Percentiles rank a stretch among this genome's conserved stretches.
Evolutionary conservation across 768 basidiomycete species (phyloP).

Genomic region (Phylloporus sp.): DNA sequence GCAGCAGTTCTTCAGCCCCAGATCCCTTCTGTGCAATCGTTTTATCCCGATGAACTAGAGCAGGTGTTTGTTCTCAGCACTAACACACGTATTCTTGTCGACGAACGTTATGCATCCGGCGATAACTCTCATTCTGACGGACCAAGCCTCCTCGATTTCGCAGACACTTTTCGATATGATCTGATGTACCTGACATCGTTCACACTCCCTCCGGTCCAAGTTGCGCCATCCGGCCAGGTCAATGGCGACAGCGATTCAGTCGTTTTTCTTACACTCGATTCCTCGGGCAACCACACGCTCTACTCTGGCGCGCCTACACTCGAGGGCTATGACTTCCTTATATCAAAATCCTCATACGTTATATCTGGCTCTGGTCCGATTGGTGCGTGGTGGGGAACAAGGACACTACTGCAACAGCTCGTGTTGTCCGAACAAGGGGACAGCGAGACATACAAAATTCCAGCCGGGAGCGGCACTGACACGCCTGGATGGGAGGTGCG

Average conservation of each 20-base stretch:
- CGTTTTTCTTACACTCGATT: slow-evolving; percentile 31
- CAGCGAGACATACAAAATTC: slow-evolving; percentile 18
- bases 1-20: slow-evolving; percentile 23
- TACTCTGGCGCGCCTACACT: slow-evolving; percentile 35
- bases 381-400: slow-evolving; percentile 43
- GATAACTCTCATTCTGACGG: slow-evolving; percentile 10
- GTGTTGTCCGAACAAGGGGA: slow-evolving; percentile 18
- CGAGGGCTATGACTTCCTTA: slow-evolving; percentile 37
- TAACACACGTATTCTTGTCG: slow-evolving; percentile 34
- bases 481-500: slow-evolving; percentile 42
- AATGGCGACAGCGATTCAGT: slow-evolving; percentile 3
- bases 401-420: slow-evolving; percentile 40
- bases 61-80: slow-evolving; percentile 29
- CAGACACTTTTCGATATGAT: slow-evolving; percentile 35
- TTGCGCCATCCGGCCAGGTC: slow-evolving; percentile 10
- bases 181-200: slow-evolving; percentile 31
- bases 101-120: slow-evolving; percentile 21
- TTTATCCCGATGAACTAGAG: slow-evolving; percentile 19
- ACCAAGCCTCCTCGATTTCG: slow-evolving; percentile 34
- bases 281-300: slow-evolving; percentile 25
- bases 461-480: slow-evolving; percentile 34
- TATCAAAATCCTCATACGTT: slow-evolving; percentile 26
- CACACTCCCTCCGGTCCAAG: slow-evolving; percentile 19
- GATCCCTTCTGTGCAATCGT: slow-evolving; percentile 36
- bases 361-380: slow-evolving; percentile 33